phyloP scores from a whole-genome alignment of 768 basidiomycete genomes.

The Hypholoma sublateritium region DNA sequence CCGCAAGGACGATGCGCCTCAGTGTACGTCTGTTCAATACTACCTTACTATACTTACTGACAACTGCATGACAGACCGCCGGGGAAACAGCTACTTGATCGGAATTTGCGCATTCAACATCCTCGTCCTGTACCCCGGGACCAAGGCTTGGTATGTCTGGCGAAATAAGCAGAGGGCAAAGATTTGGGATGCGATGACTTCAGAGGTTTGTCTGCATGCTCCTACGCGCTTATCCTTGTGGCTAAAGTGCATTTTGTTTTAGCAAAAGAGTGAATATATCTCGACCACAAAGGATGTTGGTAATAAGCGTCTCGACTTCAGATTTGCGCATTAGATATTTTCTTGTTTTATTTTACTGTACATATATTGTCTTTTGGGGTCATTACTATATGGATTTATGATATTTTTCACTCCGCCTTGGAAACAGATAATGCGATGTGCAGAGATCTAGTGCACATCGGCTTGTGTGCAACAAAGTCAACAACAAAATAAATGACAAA shows the following conservation, averaged over 20 bases:
- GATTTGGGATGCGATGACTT: constrained; percentile 58
- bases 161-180: constrained; percentile 52
- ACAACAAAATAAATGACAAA: too few species aligned
- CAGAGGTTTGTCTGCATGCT: constrained; percentile 32
- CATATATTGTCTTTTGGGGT: neutral
- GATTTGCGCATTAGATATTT: constrained; percentile 50
- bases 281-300: constrained; percentile 57
- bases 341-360: neutral
- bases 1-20: constrained; percentile 53
- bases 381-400: neutral
- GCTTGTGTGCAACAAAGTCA: too few species aligned
- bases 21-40: constrained; percentile 37
- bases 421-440: too few species aligned
- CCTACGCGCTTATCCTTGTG: neutral
- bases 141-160: constrained; percentile 58
- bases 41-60: neutral
- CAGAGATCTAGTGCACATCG: too few species aligned
- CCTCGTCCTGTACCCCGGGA: constrained; percentile 50
- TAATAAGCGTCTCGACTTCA: constrained; percentile 62
- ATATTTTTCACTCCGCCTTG: neutral
- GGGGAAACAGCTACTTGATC: constrained; percentile 60
- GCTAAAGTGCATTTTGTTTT: constrained; percentile 1
- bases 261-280: constrained; percentile 60
- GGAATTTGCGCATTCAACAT: constrained; percentile 50
- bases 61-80: constrained; percentile 40